These are phyloP conservation scores for Eucalyptus viminalis DNA, from an alignment of 345 rosid species.

Conservation along the genomic window DNA sequence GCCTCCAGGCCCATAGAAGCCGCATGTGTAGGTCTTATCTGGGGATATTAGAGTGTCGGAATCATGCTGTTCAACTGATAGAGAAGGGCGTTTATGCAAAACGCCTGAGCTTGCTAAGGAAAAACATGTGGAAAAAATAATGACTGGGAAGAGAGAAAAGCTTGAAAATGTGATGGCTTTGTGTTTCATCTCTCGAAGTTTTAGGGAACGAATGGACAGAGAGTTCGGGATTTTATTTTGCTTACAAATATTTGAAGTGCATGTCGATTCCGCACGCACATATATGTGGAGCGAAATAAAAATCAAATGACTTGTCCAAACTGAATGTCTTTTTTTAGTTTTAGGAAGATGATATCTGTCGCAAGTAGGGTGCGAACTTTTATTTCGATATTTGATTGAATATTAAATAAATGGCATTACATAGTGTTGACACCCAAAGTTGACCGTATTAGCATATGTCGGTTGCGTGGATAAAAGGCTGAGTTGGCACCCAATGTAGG, in stretches of 20 bases:
- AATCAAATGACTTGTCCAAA: background rate
- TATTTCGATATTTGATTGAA: background rate
- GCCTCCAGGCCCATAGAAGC: conserved; percentile 14
- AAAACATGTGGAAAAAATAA: background rate
- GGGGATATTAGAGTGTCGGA: conserved; percentile 6
- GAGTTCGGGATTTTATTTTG: background rate
- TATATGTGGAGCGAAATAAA: background rate
- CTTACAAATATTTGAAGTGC: background rate
- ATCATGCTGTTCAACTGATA: conserved; percentile 6
- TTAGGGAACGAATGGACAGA: background rate
- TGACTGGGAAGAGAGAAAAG: background rate
- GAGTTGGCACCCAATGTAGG: no score
- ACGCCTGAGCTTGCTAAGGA: background rate
- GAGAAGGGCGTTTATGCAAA: conserved; percentile 2
- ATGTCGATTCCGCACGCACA: background rate
- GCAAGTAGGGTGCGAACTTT: background rate
- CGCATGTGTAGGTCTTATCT: conserved; percentile 18
- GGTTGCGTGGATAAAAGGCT: no score
- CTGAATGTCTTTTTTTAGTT: background rate
- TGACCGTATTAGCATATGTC: fast-evolving
- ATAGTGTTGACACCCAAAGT: background rate
- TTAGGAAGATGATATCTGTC: background rate
- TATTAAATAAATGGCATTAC: no score
- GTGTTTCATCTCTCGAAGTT: background rate
- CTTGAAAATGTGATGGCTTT: background rate